These are phyloP conservation scores for Halophytophthora polymorphica DNA, from an alignment of 352 stramenopile genomes.

Conservation along the genomic window DNA sequence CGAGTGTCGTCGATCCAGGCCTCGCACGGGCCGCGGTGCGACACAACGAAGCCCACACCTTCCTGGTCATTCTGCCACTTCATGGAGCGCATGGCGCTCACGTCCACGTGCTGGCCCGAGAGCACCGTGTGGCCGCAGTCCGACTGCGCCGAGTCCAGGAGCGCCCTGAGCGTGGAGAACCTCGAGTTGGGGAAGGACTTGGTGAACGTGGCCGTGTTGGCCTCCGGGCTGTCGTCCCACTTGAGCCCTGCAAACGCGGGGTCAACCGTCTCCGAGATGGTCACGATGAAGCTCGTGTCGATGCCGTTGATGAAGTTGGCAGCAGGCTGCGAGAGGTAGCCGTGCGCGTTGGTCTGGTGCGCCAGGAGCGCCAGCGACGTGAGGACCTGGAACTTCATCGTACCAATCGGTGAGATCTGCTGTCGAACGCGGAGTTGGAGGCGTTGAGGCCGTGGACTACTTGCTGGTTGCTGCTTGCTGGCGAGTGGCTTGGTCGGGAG, in stretches of 20 bases:
- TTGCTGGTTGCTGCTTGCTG: no score
- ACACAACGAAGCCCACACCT: slow-evolving; percentile 35
- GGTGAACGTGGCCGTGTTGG: slow-evolving; percentile 29
- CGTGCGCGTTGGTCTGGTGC: slow-evolving; percentile 25
- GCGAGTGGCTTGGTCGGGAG: no score
- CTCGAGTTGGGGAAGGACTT: slow-evolving; percentile 25
- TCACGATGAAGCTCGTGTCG: slow-evolving; percentile 21
- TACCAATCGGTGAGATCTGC: no score
- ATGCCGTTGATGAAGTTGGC: slow-evolving; percentile 30
- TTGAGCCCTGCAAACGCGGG: slow-evolving; percentile 23
- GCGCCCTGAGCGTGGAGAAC: slow-evolving; percentile 26
- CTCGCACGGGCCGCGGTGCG: no score
- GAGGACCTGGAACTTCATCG: no score
- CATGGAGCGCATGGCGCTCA: slow-evolving; percentile 32
- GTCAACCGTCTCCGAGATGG: slow-evolving; percentile 20
- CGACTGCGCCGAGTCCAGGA: slow-evolving; percentile 30
- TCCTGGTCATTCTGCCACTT: slow-evolving; percentile 50
- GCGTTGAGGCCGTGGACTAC: no score
- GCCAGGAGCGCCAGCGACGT: slow-evolving; percentile 19
- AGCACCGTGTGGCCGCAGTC: slow-evolving; percentile 23
- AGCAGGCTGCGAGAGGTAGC: slow-evolving; percentile 35
- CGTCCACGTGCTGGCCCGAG: slow-evolving; percentile 21
- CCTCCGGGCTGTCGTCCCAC: slow-evolving; percentile 25
- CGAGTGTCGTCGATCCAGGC: slow-evolving; percentile 43
- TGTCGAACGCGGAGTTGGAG: no score